Evolutionary conservation across 108 stramenopile genomes (phyloP).

Genomic region (Cyclotella kingstonii): DNA sequence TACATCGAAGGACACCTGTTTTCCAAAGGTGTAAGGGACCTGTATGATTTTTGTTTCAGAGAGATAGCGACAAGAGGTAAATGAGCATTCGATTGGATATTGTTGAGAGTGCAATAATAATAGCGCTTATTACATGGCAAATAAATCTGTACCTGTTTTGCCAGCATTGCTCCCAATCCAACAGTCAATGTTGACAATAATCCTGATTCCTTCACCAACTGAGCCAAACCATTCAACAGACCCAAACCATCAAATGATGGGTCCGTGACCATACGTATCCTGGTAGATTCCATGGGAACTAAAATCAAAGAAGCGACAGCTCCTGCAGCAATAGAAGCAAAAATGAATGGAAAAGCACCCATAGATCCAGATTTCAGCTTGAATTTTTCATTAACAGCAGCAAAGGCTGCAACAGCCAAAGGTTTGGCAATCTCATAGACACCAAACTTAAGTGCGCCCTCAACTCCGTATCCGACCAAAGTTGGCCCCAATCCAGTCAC

Average conservation of each 20-base stretch:
- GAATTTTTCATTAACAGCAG: constrained; percentile 30
- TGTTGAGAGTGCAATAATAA: not conserved
- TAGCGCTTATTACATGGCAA: no score
- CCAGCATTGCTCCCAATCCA: constrained; percentile 88
- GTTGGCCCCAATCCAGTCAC: constrained; percentile 84
- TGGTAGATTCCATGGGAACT: constrained; percentile 86
- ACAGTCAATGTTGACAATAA: constrained; percentile 56
- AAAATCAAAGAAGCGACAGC: constrained; percentile 85
- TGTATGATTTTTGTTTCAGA: not conserved
- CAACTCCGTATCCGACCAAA: constrained; percentile 86
- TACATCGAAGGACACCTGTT: constrained; percentile 88
- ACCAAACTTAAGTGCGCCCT: constrained; percentile 91
- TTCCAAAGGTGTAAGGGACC: constrained; percentile 94
- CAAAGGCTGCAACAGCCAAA: constrained; percentile 45
- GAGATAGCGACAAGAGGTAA: not conserved
- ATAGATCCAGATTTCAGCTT: constrained; percentile 16
- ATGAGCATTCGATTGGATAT: not conserved
- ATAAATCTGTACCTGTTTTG: constrained; percentile 73
- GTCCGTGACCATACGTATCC: constrained; percentile 92
- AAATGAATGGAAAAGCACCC: constrained; percentile 56
- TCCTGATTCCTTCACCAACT: constrained; percentile 68
- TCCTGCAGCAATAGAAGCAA: constrained; percentile 83
- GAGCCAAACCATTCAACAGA: constrained; percentile 58
- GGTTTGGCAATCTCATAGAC: constrained; percentile 92
- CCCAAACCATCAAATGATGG: constrained; percentile 58